A percentile compares a stretch with the other conserved stretches of the same genome.
phyloP scores from a whole-genome alignment of 2,329 filamentous ascomycete species.

The Penicillium sp. region DNA sequence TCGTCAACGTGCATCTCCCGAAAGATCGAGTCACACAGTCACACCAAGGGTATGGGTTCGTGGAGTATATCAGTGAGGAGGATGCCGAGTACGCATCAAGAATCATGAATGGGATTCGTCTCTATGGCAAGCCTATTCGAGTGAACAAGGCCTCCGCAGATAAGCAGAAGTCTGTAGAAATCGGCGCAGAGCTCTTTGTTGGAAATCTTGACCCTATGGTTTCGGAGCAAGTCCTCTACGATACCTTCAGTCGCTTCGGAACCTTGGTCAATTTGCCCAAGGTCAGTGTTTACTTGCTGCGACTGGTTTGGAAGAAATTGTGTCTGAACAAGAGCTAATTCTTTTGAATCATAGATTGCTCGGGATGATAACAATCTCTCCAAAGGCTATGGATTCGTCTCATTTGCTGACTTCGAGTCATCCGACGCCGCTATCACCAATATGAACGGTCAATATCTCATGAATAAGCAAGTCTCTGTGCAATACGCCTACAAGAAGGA shows the following conservation, averaged over 20 bases:
- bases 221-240: constrained; percentile 93
- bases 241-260: constrained; percentile 92
- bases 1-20: constrained; percentile 96
- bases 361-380: constrained; percentile 85
- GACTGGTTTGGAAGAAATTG: background rate
- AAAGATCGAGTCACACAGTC: constrained; percentile 97
- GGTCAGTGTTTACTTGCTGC: constrained; percentile 53
- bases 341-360: constrained; percentile 57
- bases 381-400: constrained; percentile 96
- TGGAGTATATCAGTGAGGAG: constrained; percentile 93
- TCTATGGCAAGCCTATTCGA: constrained; percentile 92
- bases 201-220: constrained; percentile 94
- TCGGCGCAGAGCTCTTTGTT: constrained; percentile 95
- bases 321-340: constrained; percentile 29
- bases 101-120: constrained; percentile 92
- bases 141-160: constrained; percentile 95
- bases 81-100: constrained; percentile 96
- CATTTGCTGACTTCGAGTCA: constrained; percentile 88
- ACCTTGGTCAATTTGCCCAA: constrained; percentile 83
- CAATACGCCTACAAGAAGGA: constrained; percentile 99
- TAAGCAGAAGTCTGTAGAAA: constrained; percentile 89
- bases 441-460: constrained; percentile 94
- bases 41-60: constrained; percentile 98
- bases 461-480: constrained; percentile 94
- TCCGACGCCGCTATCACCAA: constrained; percentile 88